Evolutionary conservation across 495 filamentous ascomycete species (phyloP).

Genomic region (Podospora appendiculata): DNA sequence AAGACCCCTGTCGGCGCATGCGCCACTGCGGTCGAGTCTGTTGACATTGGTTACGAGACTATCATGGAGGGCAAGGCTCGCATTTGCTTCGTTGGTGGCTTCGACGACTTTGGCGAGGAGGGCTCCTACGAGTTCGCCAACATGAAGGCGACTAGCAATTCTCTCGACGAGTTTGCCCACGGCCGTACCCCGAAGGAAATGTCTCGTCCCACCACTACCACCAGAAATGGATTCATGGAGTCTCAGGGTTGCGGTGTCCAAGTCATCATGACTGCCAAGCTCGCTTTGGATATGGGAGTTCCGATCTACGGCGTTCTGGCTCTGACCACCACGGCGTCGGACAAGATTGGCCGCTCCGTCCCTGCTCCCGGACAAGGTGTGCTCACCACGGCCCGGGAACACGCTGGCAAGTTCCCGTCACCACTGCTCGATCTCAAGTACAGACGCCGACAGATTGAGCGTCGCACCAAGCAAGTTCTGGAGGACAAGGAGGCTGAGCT

Average conservation of each 20-base stretch:
- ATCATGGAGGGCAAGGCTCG: conserved; percentile 96
- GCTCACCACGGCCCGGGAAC: conserved; percentile 92
- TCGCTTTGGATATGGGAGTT: conserved; percentile 97
- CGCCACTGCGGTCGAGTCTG: conserved; percentile 92
- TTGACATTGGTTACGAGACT: conserved; percentile 96
- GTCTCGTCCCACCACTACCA: conserved; percentile 95
- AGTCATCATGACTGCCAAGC: conserved; percentile 93
- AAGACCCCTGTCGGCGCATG: conserved; percentile 98
- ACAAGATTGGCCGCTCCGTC: conserved; percentile 97
- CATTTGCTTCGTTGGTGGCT: conserved; percentile 94
- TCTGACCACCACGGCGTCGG: conserved; percentile 92
- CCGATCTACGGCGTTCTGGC: conserved; percentile 94
- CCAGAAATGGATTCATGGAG: conserved; percentile 98
- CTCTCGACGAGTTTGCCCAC: conserved; percentile 89
- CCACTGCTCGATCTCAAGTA: conserved; percentile 96
- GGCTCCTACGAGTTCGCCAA: conserved; percentile 99
- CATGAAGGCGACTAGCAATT: conserved; percentile 98
- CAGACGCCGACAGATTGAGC: conserved; percentile 85
- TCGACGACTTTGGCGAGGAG: conserved; percentile 99
- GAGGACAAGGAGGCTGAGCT: conserved; percentile 94
- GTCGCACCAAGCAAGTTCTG: conserved; percentile 84
- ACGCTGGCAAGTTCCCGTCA: conserved; percentile 82
- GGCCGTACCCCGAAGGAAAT: conserved; percentile 94
- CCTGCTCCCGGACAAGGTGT: conserved; percentile 96
- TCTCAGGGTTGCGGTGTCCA: conserved; percentile 98